These are phyloP conservation scores for Pinus taeda DNA, from an alignment of 75 land plant species.

Conservation along the genomic window DNA sequence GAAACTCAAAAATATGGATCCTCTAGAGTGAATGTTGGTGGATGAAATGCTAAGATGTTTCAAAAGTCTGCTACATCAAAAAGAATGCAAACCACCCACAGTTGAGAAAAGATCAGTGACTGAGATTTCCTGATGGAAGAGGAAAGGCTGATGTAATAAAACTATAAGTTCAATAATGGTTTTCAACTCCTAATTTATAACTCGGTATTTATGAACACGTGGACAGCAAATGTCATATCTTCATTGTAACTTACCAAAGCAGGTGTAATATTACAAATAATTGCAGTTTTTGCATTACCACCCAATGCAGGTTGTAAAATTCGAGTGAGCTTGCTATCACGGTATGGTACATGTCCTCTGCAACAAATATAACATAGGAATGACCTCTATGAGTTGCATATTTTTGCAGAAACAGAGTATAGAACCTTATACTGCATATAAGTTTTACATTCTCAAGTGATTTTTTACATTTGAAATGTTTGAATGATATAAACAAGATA, in stretches of 20 bases:
- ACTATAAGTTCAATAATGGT: neutral
- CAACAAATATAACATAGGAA: conserved; percentile 4
- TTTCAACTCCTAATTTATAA: neutral
- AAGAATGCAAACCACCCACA: neutral
- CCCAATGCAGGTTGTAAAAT: conserved; percentile 97
- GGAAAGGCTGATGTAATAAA: neutral
- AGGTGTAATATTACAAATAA: conserved; percentile 96
- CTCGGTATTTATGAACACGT: neutral
- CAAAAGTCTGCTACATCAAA: neutral
- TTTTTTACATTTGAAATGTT: conserved; percentile 3
- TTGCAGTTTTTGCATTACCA: conserved; percentile 97
- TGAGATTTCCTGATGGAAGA: neutral
- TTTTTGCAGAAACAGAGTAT: neutral
- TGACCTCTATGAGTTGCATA: neutral
- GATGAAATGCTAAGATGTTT: neutral
- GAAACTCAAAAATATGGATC: neutral
- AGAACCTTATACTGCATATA: neutral
- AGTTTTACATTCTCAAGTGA: neutral
- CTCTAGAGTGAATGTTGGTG: neutral
- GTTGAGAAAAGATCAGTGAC: neutral
- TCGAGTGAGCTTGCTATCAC: conserved; percentile 97
- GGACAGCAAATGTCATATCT: too few species aligned
- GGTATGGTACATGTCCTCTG: conserved; percentile 98
- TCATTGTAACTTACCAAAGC: conserved; percentile 58
- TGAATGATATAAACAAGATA: neutral